phyloP scores from a whole-genome alignment of 306 rosid genomes.

The Acacia confusa region DNA sequence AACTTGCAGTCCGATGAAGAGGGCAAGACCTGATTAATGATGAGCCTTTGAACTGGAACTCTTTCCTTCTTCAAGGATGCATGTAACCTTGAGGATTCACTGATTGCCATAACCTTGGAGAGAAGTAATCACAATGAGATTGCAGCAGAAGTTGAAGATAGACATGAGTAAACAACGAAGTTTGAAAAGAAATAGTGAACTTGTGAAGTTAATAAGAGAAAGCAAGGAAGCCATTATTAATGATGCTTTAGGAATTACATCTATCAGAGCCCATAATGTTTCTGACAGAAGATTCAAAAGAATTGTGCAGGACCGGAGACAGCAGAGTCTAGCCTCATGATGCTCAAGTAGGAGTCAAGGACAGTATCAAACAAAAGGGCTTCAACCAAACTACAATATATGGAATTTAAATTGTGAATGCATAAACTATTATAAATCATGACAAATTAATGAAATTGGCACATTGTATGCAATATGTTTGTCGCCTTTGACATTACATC shows the following conservation, averaged over 20 bases:
- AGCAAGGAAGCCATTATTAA: not conserved
- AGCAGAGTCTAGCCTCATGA: not conserved
- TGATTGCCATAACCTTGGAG: slow-evolving; percentile 78
- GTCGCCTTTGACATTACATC: not conserved
- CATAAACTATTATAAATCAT: not conserved
- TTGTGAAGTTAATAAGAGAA: not conserved
- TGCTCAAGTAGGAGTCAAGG: not conserved
- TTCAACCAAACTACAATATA: not conserved
- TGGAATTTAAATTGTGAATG: not conserved
- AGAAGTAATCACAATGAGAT: slow-evolving; percentile 29
- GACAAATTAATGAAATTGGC: not conserved
- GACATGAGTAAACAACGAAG: not conserved
- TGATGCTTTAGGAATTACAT: not conserved
- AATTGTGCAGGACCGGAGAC: not conserved
- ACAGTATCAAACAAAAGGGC: not conserved
- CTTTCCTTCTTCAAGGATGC: slow-evolving; percentile 77
- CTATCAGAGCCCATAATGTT: not conserved
- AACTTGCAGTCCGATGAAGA: slow-evolving; percentile 81
- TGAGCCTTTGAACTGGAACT: slow-evolving; percentile 70
- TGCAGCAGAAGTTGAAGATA: slow-evolving; percentile 15
- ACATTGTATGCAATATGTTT: not conserved
- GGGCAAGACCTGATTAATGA: slow-evolving; percentile 79
- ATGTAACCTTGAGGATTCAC: slow-evolving; percentile 80
- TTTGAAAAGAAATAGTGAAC: not conserved
- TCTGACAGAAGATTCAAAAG: not conserved